These are phyloP conservation scores for Hypoxylon subgilvum DNA, from an alignment of 495 filamentous ascomycete genomes.

Conservation along the genomic window DNA sequence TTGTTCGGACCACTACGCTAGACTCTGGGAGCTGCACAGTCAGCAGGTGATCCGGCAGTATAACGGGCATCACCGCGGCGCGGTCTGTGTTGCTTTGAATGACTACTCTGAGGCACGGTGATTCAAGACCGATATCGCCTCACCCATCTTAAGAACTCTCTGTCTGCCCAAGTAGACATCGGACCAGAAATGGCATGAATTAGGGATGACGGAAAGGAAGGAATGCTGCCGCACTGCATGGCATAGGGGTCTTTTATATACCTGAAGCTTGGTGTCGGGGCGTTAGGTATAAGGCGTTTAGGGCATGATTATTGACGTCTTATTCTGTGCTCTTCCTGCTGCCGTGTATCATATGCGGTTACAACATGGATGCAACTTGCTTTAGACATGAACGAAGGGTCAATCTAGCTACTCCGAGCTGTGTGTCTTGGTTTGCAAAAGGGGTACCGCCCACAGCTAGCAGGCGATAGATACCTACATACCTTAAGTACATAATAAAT, in stretches of 20 bases:
- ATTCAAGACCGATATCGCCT: too few relatives aligned
- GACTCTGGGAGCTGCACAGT: slow-evolving; percentile 88
- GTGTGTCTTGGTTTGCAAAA: too few relatives aligned
- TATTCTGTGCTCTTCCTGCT: background rate
- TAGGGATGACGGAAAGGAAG: too few relatives aligned
- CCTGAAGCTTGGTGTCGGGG: background rate
- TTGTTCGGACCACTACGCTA: slow-evolving; percentile 94
- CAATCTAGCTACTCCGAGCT: too few relatives aligned
- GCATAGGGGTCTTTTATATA: background rate
- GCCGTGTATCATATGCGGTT: background rate
- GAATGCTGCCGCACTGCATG: too few relatives aligned
- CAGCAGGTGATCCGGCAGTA: slow-evolving; percentile 96
- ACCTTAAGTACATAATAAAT: too few relatives aligned
- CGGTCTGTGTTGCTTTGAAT: slow-evolving; percentile 95
- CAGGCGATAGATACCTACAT: too few relatives aligned
- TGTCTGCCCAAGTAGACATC: background rate
- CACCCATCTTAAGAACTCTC: background rate
- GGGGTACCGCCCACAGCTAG: too few relatives aligned
- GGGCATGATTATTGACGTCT: background rate
- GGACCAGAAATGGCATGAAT: too few relatives aligned
- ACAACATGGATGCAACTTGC: too few relatives aligned
- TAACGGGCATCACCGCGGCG: slow-evolving; percentile 94
- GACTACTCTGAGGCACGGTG: slow-evolving; percentile 84
- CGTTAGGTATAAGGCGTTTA: background rate
- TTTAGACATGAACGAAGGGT: too few relatives aligned